Conservation (phyloP, 2,329 filamentous ascomycete genomes). For the Botrytis paeoniae region DNA sequence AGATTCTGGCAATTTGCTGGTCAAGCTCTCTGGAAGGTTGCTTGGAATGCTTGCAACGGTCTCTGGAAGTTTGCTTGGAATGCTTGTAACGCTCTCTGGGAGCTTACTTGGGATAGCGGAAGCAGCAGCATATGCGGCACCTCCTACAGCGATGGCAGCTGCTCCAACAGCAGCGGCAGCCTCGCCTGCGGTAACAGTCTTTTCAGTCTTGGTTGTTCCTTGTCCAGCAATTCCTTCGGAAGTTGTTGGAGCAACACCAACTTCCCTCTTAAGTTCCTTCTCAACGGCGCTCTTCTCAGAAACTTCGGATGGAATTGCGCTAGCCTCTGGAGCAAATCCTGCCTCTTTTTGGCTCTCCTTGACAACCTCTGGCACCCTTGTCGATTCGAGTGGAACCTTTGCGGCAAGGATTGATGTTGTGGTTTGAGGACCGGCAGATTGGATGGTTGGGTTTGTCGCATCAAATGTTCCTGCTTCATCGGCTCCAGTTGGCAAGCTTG, state of each 20-base stretch:
- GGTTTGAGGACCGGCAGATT: conserved; percentile 48
- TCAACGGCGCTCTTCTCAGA: conserved; percentile 69
- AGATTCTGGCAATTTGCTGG: conserved; percentile 51
- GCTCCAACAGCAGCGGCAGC: conserved; percentile 46
- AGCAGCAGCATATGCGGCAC: conserved; percentile 45
- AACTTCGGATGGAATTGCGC: conserved; percentile 62
- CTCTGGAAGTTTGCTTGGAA: conserved; percentile 51
- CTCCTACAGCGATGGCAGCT: conserved; percentile 42
- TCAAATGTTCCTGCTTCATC: conserved; percentile 48
- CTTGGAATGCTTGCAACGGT: conserved; percentile 42
- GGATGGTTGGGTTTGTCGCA: conserved; percentile 51
- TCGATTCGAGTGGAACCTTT: conserved; percentile 43
- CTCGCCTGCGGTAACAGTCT: conserved; percentile 44
- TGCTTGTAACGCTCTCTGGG: conserved; percentile 47
- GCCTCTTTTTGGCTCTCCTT: conserved; percentile 70
- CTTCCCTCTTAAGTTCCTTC: conserved; percentile 65
- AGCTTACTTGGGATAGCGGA: conserved; percentile 50
- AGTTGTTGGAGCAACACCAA: conserved; percentile 57
- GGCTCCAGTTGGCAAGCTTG: conserved; percentile 65
- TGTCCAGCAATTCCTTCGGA: conserved; percentile 54
- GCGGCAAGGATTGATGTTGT: conserved; percentile 44
- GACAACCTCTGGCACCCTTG: conserved; percentile 59
- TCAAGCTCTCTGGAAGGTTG: conserved; percentile 53
- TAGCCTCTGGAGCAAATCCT: conserved; percentile 63
- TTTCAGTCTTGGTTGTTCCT: conserved; percentile 53